Evolutionary conservation across 495 filamentous ascomycete genomes (phyloP).

Genomic region (Lasiosphaeris hirsuta): DNA sequence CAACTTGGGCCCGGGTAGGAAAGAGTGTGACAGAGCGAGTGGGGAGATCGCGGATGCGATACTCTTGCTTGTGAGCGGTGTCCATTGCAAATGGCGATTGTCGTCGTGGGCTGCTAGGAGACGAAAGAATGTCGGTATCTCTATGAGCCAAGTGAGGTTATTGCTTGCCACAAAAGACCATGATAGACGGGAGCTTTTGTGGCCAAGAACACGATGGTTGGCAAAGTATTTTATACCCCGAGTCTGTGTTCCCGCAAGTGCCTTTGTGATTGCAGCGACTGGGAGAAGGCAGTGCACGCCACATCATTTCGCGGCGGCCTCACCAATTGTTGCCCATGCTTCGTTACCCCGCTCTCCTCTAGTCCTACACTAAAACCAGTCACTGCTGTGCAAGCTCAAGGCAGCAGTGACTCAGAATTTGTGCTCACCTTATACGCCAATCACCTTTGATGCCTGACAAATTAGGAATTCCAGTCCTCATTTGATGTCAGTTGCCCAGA

Average conservation of each 20-base stretch:
- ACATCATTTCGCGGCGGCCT: slow-evolving; percentile 19
- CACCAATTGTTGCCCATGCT: slow-evolving; percentile 4
- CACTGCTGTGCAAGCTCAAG: neutral
- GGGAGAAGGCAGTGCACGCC: slow-evolving; percentile 5
- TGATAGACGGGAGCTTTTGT: neutral
- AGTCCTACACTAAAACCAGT: neutral
- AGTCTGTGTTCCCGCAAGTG: neutral
- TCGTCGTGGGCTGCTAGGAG: neutral
- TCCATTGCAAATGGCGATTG: slow-evolving; percentile 21
- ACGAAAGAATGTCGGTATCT: neutral
- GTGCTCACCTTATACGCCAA: neutral
- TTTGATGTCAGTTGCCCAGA: no score
- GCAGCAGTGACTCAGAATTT: slow-evolving; percentile 4
- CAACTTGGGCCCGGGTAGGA: slow-evolving; percentile 57
- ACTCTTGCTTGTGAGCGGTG: slow-evolving; percentile 39
- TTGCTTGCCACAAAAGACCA: neutral
- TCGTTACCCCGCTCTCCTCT: neutral
- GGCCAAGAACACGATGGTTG: no score
- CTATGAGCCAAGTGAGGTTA: neutral
- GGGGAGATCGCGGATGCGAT: slow-evolving; percentile 50
- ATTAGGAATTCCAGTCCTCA: neutral
- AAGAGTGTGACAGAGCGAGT: slow-evolving; percentile 63
- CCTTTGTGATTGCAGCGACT: no score
- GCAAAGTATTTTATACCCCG: slow-evolving; percentile 22
- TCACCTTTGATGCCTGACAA: neutral